A percentile compares a stretch with the other conserved stretches of the same genome.
Evolutionary conservation across 495 filamentous ascomycete species (phyloP).

Genomic region (Aspergillus sclerotioniger): DNA sequence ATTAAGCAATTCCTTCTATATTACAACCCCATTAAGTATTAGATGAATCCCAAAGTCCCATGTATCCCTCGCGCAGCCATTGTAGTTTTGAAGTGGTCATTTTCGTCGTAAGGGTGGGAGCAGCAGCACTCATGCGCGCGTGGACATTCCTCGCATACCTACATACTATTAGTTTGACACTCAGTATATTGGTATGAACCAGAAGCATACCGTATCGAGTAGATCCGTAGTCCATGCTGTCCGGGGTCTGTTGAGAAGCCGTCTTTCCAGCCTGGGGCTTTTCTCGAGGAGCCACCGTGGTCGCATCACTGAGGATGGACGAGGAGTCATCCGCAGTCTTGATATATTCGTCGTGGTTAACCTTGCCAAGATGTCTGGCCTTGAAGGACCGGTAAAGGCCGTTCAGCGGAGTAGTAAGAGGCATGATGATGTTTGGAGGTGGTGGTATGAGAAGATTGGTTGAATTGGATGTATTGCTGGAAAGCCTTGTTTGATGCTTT

Average conservation of each 20-base stretch:
- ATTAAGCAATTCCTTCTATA: too few species aligned
- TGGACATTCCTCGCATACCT: neutral
- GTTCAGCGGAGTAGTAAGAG: neutral
- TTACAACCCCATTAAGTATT: too few species aligned
- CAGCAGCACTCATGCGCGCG: neutral
- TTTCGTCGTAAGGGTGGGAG: neutral
- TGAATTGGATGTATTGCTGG: too few species aligned
- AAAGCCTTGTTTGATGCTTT: too few species aligned
- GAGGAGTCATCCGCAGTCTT: neutral
- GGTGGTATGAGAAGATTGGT: neutral
- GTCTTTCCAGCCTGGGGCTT: neutral
- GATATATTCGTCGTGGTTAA: neutral
- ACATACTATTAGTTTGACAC: neutral
- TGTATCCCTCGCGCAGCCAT: too few species aligned
- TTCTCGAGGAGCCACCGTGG: neutral
- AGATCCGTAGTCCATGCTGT: neutral
- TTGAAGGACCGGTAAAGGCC: neutral
- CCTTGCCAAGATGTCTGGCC: neutral
- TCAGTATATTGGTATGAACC: neutral
- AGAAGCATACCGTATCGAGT: neutral
- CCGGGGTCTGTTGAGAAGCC: neutral
- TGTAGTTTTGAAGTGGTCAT: neutral
- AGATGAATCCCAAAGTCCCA: too few species aligned
- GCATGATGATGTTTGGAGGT: neutral
- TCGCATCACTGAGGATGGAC: neutral